phyloP scores from a whole-genome alignment of 1,284 basidiomycete genomes.

The Sphagnurus paluster region DNA sequence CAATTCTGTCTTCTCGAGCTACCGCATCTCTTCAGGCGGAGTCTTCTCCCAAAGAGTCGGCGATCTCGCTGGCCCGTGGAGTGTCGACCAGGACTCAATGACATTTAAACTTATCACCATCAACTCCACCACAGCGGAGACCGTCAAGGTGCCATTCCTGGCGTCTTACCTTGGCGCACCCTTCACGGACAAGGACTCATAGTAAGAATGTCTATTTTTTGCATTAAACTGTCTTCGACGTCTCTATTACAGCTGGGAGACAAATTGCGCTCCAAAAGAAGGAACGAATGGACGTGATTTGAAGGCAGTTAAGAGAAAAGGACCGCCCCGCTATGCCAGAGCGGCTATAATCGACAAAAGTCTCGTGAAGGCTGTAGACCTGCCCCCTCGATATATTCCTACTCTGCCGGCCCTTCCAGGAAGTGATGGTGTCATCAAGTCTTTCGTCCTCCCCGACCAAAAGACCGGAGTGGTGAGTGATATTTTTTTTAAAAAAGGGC shows the following conservation, averaged over 20 bases:
- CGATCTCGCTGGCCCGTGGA: constrained; percentile 55
- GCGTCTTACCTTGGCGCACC: constrained; percentile 45
- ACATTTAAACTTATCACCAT: constrained; percentile 47
- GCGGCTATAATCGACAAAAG: constrained; percentile 48
- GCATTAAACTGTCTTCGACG: no score
- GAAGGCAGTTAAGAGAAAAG: constrained; percentile 25
- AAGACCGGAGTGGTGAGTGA: constrained; percentile 58
- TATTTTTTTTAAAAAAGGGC: background rate
- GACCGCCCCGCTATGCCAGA: constrained; percentile 29
- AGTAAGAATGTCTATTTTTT: no score
- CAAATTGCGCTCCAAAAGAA: constrained; percentile 56
- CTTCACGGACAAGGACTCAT: constrained; percentile 55
- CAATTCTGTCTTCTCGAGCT: constrained; percentile 64
- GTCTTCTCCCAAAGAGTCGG: constrained; percentile 57
- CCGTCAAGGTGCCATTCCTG: constrained; percentile 53
- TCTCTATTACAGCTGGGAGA: constrained; percentile 49
- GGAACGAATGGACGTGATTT: constrained; percentile 58
- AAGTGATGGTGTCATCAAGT: constrained; percentile 56
- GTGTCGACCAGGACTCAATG: constrained; percentile 47
- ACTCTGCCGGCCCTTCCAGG: constrained; percentile 45
- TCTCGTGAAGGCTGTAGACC: constrained; percentile 40
- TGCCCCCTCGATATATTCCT: constrained; percentile 52
- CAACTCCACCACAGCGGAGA: constrained; percentile 48
- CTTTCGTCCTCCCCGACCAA: constrained; percentile 57
- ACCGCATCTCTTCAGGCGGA: constrained; percentile 47